phyloP scores from a whole-genome alignment of 306 rosid species.

The Pterocarpus santalinus region DNA sequence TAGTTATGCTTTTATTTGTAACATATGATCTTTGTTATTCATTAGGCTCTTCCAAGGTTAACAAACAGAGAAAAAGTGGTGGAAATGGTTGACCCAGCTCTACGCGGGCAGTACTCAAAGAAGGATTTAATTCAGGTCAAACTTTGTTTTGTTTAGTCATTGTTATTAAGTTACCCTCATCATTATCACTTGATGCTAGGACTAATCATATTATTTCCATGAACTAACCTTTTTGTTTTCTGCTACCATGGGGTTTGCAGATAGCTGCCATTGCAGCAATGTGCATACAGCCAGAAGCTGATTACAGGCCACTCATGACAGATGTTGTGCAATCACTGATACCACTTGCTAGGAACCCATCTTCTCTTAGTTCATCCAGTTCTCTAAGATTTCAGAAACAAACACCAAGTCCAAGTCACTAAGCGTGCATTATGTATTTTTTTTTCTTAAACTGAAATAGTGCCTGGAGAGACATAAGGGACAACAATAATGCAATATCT shows the following conservation, averaged over 20 bases:
- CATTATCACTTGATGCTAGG: conserved; percentile 13
- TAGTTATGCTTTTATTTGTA: too few relatives aligned
- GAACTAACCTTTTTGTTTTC: conserved; percentile 24
- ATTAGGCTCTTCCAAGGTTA: conserved; percentile 92
- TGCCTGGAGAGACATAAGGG: conserved; percentile 33
- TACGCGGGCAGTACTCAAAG: conserved; percentile 79
- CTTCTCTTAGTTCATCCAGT: conserved; percentile 52
- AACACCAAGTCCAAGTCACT: conserved; percentile 54
- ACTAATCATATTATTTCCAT: conserved; percentile 18
- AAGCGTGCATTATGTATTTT: conserved; percentile 25
- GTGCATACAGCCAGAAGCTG: conserved; percentile 99
- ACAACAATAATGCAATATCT: conserved; percentile 8
- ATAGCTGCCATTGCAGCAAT: conserved; percentile 97
- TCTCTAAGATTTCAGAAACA: conserved; percentile 74
- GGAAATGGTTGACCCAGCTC: conserved; percentile 93
- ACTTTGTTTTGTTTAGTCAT: conserved; percentile 17
- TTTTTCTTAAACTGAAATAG: conserved; percentile 13
- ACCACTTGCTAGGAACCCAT: conserved; percentile 72
- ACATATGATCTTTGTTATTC: conserved; percentile 34
- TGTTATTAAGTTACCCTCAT: neutral
- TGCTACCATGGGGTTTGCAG: conserved; percentile 47
- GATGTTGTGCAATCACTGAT: conserved; percentile 92
- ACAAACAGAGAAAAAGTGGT: conserved; percentile 82
- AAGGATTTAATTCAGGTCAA: conserved; percentile 93
- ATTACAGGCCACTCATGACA: conserved; percentile 90